These are phyloP conservation scores for Arabidopsis thaliana DNA, from an alignment of 345 rosid genomes.

Conservation along the genomic window DNA sequence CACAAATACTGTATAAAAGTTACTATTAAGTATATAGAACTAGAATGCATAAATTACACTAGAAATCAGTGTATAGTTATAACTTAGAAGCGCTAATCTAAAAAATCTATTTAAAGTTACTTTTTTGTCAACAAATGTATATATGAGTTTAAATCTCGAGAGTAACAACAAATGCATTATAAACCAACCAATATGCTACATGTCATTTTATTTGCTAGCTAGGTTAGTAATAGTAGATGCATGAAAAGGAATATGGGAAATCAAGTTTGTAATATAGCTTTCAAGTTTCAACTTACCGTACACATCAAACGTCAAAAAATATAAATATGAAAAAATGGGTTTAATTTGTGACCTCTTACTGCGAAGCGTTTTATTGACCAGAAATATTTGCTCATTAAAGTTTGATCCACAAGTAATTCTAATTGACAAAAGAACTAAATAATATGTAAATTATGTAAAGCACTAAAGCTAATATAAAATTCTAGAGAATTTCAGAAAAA, in stretches of 20 bases:
- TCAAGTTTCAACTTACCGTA: neutral
- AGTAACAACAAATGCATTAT: too few species aligned
- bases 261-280: neutral
- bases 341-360: neutral
- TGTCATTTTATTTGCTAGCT: too few species aligned
- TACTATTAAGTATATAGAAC: too few species aligned
- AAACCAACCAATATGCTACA: too few species aligned
- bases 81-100: too few species aligned
- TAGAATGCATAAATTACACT: too few species aligned
- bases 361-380: neutral
- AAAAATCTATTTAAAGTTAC: too few species aligned
- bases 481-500: constrained; percentile 24
- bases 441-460: neutral
- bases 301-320: neutral
- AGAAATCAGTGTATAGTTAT: too few species aligned
- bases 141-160: too few species aligned
- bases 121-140: too few species aligned
- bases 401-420: constrained; percentile 25
- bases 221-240: too few species aligned
- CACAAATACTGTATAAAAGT: too few species aligned
- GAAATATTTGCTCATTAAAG: neutral
- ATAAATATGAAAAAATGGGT: neutral
- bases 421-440: neutral
- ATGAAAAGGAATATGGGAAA: neutral
- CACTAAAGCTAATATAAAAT: constrained; percentile 22